Conservation (phyloP, 805 yeast species). For the Candida peoriensis region DNA sequence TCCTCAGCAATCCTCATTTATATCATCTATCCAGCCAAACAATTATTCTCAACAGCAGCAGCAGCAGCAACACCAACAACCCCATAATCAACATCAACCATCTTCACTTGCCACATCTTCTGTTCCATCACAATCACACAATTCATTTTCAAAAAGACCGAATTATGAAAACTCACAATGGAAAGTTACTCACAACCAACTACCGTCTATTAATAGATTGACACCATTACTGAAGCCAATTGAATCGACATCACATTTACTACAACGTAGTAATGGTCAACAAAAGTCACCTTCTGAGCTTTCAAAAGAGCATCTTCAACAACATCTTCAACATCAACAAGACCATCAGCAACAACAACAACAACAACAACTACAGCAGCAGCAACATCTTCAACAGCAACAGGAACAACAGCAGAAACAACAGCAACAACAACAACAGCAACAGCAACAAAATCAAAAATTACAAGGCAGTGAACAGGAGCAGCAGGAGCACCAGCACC, state of each 20-base stretch:
- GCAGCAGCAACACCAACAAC: not conserved
- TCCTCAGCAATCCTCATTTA: too few species aligned
- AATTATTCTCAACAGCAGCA: not conserved
- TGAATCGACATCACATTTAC: too few species aligned
- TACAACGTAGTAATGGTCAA: too few species aligned
- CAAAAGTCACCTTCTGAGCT: too few species aligned
- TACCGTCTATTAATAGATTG: slow-evolving; percentile 9
- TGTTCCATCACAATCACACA: slow-evolving; percentile 1
- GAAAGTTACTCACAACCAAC: slow-evolving; percentile 9
- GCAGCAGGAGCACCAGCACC: not conserved
- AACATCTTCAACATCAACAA: slow-evolving; percentile 1
- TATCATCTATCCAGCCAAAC: too few species aligned
- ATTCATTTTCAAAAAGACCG: too few species aligned
- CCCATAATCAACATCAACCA: not conserved
- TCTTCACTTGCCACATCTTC: not conserved
- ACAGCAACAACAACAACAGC: not conserved
- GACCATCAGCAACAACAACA: slow-evolving; percentile 1
- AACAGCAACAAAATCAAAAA: slow-evolving; percentile 4
- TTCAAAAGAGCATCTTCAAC: too few species aligned
- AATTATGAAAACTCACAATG: slow-evolving; percentile 11
- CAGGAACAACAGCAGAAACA: not conserved
- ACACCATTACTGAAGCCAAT: slow-evolving; percentile 6
- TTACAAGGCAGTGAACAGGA: not conserved
- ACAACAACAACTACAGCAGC: not conserved
- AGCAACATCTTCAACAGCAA: not conserved